Base-by-base conservation (phyloP, 2,329 filamentous ascomycete species). In the Pseudodiploospora longispora region DNA sequence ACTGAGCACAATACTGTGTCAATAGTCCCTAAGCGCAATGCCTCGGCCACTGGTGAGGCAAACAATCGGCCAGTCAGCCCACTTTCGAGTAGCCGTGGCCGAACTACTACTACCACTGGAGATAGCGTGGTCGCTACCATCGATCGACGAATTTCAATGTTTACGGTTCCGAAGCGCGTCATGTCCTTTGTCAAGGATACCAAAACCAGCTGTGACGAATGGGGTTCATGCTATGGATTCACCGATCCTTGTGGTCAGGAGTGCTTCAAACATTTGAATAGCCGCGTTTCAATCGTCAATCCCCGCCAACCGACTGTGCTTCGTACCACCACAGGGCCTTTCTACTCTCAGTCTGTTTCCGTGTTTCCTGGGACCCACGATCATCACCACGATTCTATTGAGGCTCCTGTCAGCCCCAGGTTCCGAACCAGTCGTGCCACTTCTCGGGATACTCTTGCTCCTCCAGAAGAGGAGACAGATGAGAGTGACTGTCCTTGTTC, bases 121-220 rank as follows among this genome's bases (percentile, higher is more conserved):
- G 50, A 46, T 50, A 59, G 62, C 29, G 50, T 30, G 30, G 30
- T 59, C 4, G 50, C 56, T 4, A 60, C 60, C 0, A 50, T 59
- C n/a, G 60, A 60, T 30, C 66, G 75, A 30, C 66, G 76, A 27
- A 71, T 72, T 2, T 81, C 78, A 4, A 74, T 82, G 60, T 54
- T 69, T 6, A 63, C 74, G 46, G 67, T 83, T 33, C 73, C 72
- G 36, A 71, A 72, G 46, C 68, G 76, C 27, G 74, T 83, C 34
- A 62, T 82, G 60, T 83, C 79, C 37, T 83, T 83, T 58, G 75
- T 83, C 48, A 78, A 75, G 56, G 80, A 83, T 53, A 80, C 73
- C 27, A 83, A 83, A 57, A 55, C 69, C 31, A 76, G 80, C 53
- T 83, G 80, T 52, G 78, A 83, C 48, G 74, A 78, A 51, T 60